Evolutionary conservation across 176 grass and related monocot species (phyloP).

Genomic region (Zoysia japonica): DNA sequence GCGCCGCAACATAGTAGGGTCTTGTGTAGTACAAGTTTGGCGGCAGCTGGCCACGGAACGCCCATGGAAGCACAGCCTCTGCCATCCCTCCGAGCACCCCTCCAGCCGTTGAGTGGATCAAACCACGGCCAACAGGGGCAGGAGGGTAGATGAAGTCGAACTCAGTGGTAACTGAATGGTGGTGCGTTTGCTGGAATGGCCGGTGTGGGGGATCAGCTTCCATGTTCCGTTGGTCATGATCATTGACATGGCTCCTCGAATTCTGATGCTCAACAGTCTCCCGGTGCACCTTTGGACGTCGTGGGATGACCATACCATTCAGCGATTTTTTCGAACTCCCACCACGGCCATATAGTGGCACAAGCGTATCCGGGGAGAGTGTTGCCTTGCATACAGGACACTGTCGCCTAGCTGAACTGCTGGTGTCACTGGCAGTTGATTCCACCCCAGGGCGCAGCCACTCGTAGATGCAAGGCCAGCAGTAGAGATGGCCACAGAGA

Average conservation of each 20-base stretch:
- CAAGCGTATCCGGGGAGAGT: constrained; percentile 56
- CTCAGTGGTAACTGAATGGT: constrained; percentile 28
- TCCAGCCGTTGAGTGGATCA: constrained; percentile 47
- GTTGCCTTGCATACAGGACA: constrained; percentile 84
- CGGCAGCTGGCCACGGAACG: constrained; percentile 41
- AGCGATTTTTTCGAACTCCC: constrained; percentile 41
- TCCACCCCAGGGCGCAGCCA: constrained; percentile 60
- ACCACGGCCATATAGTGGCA: constrained; percentile 85
- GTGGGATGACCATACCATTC: constrained; percentile 13
- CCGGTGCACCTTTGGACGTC: constrained; percentile 40
- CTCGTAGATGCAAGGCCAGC: constrained; percentile 91
- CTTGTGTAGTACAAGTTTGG: constrained; percentile 44
- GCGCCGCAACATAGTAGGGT: constrained; percentile 17
- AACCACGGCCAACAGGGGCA: constrained; percentile 38
- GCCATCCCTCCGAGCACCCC: constrained; percentile 62
- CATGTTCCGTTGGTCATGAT: constrained; percentile 33
- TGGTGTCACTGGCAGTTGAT: constrained; percentile 33
- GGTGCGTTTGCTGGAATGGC: constrained; percentile 31
- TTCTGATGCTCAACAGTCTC: constrained; percentile 47
- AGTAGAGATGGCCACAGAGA: constrained; percentile 91
- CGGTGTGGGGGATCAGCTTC: constrained; percentile 29
- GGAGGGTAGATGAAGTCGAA: constrained; percentile 46
- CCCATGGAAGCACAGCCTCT: constrained; percentile 60
- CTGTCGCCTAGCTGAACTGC: constrained; percentile 40
- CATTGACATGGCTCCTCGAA: constrained; percentile 21